These are phyloP conservation scores for Cladophialophora chaetospira DNA, from an alignment of 2,329 filamentous ascomycete species.

Conservation along the genomic window DNA sequence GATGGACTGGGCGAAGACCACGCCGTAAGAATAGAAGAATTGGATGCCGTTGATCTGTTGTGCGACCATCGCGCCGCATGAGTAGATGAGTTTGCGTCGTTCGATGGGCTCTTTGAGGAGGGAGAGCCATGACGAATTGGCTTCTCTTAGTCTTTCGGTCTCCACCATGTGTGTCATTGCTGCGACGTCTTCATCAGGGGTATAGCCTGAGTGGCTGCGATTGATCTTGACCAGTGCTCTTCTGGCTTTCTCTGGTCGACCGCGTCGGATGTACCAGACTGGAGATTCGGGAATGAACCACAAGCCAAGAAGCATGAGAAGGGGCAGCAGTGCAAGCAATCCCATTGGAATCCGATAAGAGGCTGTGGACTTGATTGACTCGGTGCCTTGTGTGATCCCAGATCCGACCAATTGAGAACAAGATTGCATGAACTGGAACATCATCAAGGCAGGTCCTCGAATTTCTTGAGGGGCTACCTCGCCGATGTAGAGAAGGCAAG, in stretches of 20 bases:
- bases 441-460: conserved; percentile 36
- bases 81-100: conserved; percentile 47
- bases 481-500: conserved; percentile 39
- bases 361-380: conserved; percentile 30
- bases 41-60: conserved; percentile 24
- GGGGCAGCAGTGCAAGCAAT: conserved; percentile 33
- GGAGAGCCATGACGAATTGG: conserved; percentile 42
- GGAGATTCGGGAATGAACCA: conserved; percentile 37
- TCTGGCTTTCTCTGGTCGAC: conserved; percentile 36
- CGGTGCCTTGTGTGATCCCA: conserved; percentile 37
- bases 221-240: conserved; percentile 41
- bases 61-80: conserved; percentile 15
- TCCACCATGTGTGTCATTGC: conserved; percentile 6
- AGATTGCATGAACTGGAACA: conserved; percentile 38
- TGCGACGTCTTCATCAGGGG: neutral
- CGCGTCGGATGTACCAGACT: conserved; percentile 40
- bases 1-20: conserved; percentile 20
- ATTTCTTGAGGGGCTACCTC: conserved; percentile 37
- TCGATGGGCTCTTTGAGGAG: conserved; percentile 50
- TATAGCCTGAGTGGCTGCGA: conserved; percentile 6
- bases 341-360: conserved; percentile 38
- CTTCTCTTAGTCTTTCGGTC: conserved; percentile 7
- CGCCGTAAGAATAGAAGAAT: conserved; percentile 20
- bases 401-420: conserved; percentile 36
- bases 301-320: conserved; percentile 34